A percentile compares a stretch with the other conserved stretches of the same genome.
These are phyloP conservation scores for Russula sp. DNA, from an alignment of 768 basidiomycete species.

Conservation along the genomic window DNA sequence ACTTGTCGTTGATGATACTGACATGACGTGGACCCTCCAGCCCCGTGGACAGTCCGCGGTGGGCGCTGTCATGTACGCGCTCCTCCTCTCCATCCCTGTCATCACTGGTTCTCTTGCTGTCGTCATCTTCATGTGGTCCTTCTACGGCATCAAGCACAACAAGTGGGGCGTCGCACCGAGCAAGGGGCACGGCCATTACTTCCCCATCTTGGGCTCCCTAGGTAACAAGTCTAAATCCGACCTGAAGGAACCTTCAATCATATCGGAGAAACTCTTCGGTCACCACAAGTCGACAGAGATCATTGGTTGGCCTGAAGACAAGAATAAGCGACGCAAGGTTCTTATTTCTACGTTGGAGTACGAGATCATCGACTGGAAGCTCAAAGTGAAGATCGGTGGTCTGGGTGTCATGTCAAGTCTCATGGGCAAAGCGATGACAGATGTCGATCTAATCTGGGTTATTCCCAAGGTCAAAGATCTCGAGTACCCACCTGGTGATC, in stretches of 20 bases:
- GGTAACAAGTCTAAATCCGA: constrained; percentile 65
- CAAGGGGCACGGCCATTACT: constrained; percentile 68
- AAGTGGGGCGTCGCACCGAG: constrained; percentile 79
- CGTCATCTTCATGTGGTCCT: constrained; percentile 87
- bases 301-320: constrained; percentile 96
- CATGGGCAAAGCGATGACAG: constrained; percentile 98
- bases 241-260: constrained; percentile 53
- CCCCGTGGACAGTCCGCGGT: constrained; percentile 79
- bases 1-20: constrained; percentile 69
- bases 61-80: constrained; percentile 82
- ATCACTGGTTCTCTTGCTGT: constrained; percentile 83
- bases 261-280: constrained; percentile 68
- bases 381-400: constrained; percentile 97
- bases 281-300: constrained; percentile 52
- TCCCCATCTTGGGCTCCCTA: constrained; percentile 74
- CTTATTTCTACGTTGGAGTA: constrained; percentile 92
- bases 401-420: constrained; percentile 96
- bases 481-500: constrained; percentile 88
- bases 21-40: constrained; percentile 68
- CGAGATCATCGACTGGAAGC: constrained; percentile 95
- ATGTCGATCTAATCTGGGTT: constrained; percentile 92
- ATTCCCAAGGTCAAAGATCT: constrained; percentile 92
- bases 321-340: constrained; percentile 84
- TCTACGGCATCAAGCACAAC: constrained; percentile 95
- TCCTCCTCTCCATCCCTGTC: constrained; percentile 74